Conservation (phyloP, 192 early-diverging fungal genomes). For the Backusella luteola region DNA sequence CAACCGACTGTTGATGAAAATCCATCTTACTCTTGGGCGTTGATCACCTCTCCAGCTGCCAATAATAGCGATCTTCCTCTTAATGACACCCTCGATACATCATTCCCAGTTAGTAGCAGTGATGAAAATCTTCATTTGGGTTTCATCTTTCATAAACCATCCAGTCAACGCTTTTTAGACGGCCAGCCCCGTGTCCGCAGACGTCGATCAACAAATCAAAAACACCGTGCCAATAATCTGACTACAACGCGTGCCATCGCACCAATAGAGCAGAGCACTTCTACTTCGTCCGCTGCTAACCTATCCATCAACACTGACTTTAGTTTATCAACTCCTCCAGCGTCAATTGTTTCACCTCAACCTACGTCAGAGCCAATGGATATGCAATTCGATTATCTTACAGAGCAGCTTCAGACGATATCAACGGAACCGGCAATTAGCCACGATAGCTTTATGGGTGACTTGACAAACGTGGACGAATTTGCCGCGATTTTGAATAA, state of each 20-base stretch:
- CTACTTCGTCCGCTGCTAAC: not conserved
- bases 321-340: not conserved
- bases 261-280: not conserved
- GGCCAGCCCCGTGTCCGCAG: conserved; percentile 2
- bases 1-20: not conserved
- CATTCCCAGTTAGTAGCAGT: not conserved
- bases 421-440: not conserved
- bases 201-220: conserved; percentile 11
- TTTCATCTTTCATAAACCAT: conserved; percentile 12
- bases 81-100: not conserved
- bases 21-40: conserved; percentile 9
- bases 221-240: not conserved
- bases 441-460: not conserved
- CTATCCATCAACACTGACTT: not conserved
- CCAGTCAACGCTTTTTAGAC: conserved; percentile 10
- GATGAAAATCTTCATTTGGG: not conserved
- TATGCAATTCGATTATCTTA: conserved; percentile 14
- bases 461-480: conserved; percentile 16
- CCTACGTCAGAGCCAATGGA: conserved; percentile 7
- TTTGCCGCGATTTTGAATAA: conserved; percentile 23
- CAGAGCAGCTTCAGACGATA: not conserved
- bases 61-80: not conserved
- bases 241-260: not conserved
- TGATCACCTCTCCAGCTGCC: conserved; percentile 11
- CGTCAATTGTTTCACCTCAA: conserved; percentile 10